Evolutionary conservation across 108 stramenopile species (phyloP), one percentile per base, ranked within the genome.

Genomic region (Conticribra weissflogii): DNA sequence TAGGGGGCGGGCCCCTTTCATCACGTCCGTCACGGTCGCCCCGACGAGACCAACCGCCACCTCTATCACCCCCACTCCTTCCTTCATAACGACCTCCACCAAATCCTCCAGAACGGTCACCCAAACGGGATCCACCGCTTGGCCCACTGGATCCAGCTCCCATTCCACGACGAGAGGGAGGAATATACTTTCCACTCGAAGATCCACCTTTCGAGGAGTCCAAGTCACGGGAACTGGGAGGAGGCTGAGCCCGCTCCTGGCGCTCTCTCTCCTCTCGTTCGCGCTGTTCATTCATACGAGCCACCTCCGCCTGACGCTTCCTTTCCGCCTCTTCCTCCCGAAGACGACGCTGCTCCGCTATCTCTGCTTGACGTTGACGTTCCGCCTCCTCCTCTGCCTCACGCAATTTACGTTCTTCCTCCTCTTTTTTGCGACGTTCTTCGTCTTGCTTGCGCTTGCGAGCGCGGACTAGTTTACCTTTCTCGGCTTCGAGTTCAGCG

Each of bases 401-500:
- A n/a, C 66, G 66, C 28, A 45, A 67, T 3, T 53, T 46, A 45
- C 72, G 67, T 46, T 74, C 74, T 66, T 90, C 93, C 63, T 86
- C 85, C 33, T 88, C 82, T 21, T 52, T 30, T 12, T 54, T 34
- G 72, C 8, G 61, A 72, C 66, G 82, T 72, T 51, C 70, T 67
- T 63, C 81, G 41, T 64, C 85, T 60, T 59, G 81, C 32, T 63
- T 84, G 71, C 72, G 76, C 88, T 78, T 82, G 7, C 91, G 81
- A 15, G 90, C 92, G 17, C 89, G 65, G 14, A 71, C 27, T 31
- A 91, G 73, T 64, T 90, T 94, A n/a, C 57, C 89, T 62, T 82
- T 82, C 61, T 92, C 92, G 27, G 90, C 92, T 56, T 85, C 75
- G 15, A 85, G 12, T 69, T 91, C 90, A 21, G 91, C 91, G 18